Conservation (phyloP, 1,284 basidiomycete species). For the Leccinum insolens region DNA sequence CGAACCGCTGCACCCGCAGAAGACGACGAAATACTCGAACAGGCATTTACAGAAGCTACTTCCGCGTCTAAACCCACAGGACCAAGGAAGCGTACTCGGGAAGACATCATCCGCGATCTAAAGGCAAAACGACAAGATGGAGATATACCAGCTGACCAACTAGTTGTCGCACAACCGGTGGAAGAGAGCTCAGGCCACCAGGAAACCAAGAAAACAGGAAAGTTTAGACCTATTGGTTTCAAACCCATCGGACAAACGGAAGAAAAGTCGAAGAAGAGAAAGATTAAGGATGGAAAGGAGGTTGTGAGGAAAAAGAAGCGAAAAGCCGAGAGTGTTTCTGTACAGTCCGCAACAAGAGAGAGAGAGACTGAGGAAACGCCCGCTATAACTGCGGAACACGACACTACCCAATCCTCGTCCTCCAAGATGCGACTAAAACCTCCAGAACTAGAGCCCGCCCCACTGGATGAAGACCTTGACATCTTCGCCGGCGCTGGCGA, state of each 20-base stretch:
- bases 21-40: slow-evolving; percentile 78
- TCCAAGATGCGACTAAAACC: slow-evolving; percentile 5
- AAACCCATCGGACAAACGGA: slow-evolving; percentile 52
- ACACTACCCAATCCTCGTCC: slow-evolving; percentile 3
- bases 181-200: slow-evolving; percentile 44
- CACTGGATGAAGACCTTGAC: slow-evolving; percentile 58
- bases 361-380: slow-evolving; percentile 28
- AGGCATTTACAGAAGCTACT: slow-evolving; percentile 56
- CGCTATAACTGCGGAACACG: not conserved
- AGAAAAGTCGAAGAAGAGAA: slow-evolving; percentile 59
- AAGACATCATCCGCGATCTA: slow-evolving; percentile 73
- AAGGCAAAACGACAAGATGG: slow-evolving; percentile 58
- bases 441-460: slow-evolving; percentile 15
- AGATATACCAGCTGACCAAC: slow-evolving; percentile 19
- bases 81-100: slow-evolving; percentile 68
- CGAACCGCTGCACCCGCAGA: slow-evolving; percentile 53
- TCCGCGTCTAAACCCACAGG: slow-evolving; percentile 25
- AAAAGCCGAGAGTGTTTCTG: slow-evolving; percentile 34
- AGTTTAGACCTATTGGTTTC: slow-evolving; percentile 82
- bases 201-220: slow-evolving; percentile 60
- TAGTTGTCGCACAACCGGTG: slow-evolving; percentile 9
- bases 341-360: slow-evolving; percentile 28
- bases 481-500: slow-evolving; percentile 89
- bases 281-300: slow-evolving; percentile 43
- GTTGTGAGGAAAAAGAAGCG: slow-evolving; percentile 52